Evolutionary conservation across 2,329 filamentous ascomycete genomes (phyloP).

Genomic region (Penicillium sp.): DNA sequence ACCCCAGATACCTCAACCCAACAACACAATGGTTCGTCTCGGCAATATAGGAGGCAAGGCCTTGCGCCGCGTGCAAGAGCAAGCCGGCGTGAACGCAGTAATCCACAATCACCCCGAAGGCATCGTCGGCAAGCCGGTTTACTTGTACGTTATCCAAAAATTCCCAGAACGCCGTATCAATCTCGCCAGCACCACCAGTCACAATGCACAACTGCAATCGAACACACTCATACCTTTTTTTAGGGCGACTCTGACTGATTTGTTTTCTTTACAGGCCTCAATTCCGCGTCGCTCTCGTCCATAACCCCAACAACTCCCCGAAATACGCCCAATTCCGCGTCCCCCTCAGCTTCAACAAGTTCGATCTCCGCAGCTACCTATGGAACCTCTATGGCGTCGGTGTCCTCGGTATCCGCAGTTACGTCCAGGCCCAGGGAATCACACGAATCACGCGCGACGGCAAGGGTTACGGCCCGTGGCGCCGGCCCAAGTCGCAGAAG

Average conservation of each 20-base stretch:
- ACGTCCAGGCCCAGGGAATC: slow-evolving; percentile 69
- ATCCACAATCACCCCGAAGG: slow-evolving; percentile 14
- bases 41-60: slow-evolving; percentile 2
- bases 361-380: slow-evolving; percentile 94
- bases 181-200: background rate
- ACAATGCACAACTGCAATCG: background rate
- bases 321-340: slow-evolving; percentile 88
- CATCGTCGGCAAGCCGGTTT: slow-evolving; percentile 48
- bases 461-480: slow-evolving; percentile 58
- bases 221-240: background rate
- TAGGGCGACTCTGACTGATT: background rate
- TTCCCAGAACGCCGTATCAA: background rate
- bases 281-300: slow-evolving; percentile 77
- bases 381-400: slow-evolving; percentile 80
- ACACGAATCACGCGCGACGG: slow-evolving; percentile 44
- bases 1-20: slow-evolving; percentile 6
- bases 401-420: slow-evolving; percentile 73
- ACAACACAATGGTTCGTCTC: slow-evolving; percentile 13
- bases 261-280: slow-evolving; percentile 63
- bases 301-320: slow-evolving; percentile 69
- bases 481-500: slow-evolving; percentile 74
- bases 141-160: slow-evolving; percentile 53
- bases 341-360: slow-evolving; percentile 89
- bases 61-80: slow-evolving; percentile 1
- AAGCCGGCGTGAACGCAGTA: background rate